phyloP scores from a whole-genome alignment of 352 stramenopile species.

The Pythium scleroteichum region DNA sequence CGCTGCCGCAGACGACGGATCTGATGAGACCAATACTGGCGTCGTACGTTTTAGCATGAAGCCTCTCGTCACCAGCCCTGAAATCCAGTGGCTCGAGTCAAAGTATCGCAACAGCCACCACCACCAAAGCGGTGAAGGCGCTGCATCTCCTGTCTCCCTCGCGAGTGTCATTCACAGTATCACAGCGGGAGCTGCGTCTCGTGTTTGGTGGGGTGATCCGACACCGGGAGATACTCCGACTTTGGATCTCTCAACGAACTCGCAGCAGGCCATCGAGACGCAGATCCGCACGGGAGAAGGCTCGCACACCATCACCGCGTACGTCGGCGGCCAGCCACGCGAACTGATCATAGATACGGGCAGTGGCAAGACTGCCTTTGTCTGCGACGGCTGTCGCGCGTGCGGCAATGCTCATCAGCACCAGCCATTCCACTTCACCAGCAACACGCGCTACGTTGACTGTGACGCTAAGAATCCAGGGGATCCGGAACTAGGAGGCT shows the following conservation, averaged over 20 bases:
- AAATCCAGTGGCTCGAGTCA: slow-evolving; percentile 23
- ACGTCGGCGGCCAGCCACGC: slow-evolving; percentile 57
- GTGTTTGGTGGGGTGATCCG: slow-evolving; percentile 4
- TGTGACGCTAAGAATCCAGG: slow-evolving; percentile 44
- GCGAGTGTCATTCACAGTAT: slow-evolving; percentile 13
- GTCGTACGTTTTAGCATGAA: slow-evolving; percentile 51
- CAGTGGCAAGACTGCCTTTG: slow-evolving; percentile 94
- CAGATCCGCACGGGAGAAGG: slow-evolving; percentile 48
- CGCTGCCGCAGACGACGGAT: too few species aligned
- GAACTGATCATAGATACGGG: slow-evolving; percentile 97
- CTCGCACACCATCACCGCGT: slow-evolving; percentile 73
- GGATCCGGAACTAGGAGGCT: slow-evolving; percentile 27
- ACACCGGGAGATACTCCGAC: neutral
- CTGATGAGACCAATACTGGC: neutral
- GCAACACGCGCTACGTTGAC: slow-evolving; percentile 43
- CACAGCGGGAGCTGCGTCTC: neutral
- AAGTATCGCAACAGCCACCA: slow-evolving; percentile 3
- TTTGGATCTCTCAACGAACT: neutral
- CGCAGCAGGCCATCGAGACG: slow-evolving; percentile 37
- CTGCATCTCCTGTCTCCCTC: slow-evolving; percentile 7
- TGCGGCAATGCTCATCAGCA: slow-evolving; percentile 90
- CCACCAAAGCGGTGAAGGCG: too few species aligned
- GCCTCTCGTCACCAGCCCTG: slow-evolving; percentile 2
- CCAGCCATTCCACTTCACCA: slow-evolving; percentile 59
- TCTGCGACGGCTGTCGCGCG: slow-evolving; percentile 86